Percentiles rank a stretch among this genome's conserved stretches.
Evolutionary conservation across 495 filamentous ascomycete genomes (phyloP).

Genomic region (Hypoxylon lenormandii): DNA sequence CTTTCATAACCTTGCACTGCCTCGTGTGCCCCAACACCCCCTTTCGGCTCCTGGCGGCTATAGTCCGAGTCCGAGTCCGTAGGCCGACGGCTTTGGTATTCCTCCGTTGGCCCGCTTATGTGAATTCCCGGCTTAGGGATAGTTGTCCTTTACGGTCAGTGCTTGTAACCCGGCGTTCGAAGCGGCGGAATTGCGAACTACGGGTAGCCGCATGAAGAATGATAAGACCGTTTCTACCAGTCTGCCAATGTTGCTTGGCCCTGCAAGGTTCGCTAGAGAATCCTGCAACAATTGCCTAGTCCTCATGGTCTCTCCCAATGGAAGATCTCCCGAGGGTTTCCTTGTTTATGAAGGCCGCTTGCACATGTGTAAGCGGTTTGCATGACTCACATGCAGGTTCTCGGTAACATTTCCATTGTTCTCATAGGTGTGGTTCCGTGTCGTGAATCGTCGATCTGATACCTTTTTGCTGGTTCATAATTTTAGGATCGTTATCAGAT

Average conservation of each 20-base stretch:
- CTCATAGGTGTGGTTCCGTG: neutral
- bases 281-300: neutral
- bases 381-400: conserved; percentile 40
- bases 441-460: conserved; percentile 24
- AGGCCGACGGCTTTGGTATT: conserved; percentile 24
- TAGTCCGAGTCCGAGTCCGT: conserved; percentile 32
- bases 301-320: neutral
- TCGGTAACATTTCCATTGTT: conserved; percentile 21
- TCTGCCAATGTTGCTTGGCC: neutral
- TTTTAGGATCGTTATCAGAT: no score
- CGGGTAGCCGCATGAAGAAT: neutral
- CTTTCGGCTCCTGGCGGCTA: conserved; percentile 2
- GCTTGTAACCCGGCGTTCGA: neutral
- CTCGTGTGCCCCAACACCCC: conserved; percentile 13
- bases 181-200: neutral
- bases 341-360: conserved; percentile 29
- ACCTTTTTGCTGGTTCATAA: neutral
- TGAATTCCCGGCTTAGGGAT: conserved; percentile 27
- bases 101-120: conserved; percentile 32
- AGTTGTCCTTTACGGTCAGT: neutral
- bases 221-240: neutral
- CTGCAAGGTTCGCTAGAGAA: neutral
- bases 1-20: conserved; percentile 19
- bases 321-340: conserved; percentile 1
- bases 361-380: conserved; percentile 33